These are phyloP conservation scores for Xylaria acuta DNA, from an alignment of 495 filamentous ascomycete genomes.

Conservation along the genomic window DNA sequence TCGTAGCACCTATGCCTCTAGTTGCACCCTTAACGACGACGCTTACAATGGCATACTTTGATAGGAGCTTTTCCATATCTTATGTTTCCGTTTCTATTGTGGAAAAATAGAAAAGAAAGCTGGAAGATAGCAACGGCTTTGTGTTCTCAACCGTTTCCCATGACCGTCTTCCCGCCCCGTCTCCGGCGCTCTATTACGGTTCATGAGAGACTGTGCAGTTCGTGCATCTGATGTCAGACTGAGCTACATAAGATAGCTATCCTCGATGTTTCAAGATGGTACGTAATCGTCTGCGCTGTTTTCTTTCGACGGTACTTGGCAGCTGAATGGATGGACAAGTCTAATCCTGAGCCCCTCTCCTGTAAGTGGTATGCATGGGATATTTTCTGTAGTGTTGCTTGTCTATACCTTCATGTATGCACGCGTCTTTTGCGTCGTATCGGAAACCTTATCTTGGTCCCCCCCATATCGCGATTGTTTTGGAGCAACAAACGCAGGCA, in stretches of 20 bases:
- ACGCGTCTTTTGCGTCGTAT: background rate
- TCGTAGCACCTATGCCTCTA: too few relatives aligned
- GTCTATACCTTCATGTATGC: background rate
- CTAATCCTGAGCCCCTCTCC: background rate
- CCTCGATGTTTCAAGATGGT: background rate
- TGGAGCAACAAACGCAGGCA: background rate
- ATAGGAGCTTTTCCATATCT: background rate
- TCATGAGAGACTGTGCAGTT: background rate
- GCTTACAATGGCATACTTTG: background rate
- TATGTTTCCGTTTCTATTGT: background rate
- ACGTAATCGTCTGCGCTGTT: background rate
- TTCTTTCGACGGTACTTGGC: slow-evolving; percentile 3
- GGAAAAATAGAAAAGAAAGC: background rate
- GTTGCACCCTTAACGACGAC: too few relatives aligned
- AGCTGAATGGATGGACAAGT: slow-evolving; percentile 3
- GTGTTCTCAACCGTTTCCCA: background rate
- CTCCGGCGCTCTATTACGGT: background rate
- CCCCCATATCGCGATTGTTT: background rate
- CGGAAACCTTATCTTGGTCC: background rate
- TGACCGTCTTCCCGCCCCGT: background rate
- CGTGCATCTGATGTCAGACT: background rate
- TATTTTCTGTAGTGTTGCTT: background rate
- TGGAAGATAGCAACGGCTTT: background rate
- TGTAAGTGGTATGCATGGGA: background rate
- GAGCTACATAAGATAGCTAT: background rate